Base-by-base conservation (phyloP, 2,329 filamentous ascomycete species). In the Aspergillus proliferans region DNA sequence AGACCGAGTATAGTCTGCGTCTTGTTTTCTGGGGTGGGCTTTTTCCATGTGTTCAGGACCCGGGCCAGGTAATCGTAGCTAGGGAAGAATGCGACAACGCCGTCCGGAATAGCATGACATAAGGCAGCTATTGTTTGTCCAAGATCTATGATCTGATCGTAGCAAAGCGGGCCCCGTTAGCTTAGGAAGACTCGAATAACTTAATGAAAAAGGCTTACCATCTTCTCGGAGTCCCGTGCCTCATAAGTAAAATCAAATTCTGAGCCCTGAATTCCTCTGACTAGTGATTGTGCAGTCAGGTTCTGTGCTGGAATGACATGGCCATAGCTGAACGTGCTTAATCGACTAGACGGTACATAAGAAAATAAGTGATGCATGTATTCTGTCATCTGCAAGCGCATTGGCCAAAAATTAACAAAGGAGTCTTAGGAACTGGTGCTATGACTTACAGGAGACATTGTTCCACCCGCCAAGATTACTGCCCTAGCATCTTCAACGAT, bases 21-120 rank as follows among this genome's bases (percentile, higher is more conserved):
- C 14, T 53, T 60, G 24, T 59, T 55, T 58, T 57, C 59, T 10
- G 53, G 19, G 6, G 58, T 64, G 6, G 63, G 59, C 45, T 64
- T 70, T 56, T 81, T 76, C 87, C 87, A 91, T 0, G 73, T 71
- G 2, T 69, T 64, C 6, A 86, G 72, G 6, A 95, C 88, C 43
- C 84, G 81, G 44, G 90, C 84, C 0, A 98, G 80, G 65, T 95
- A 97, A 8, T 86, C 81, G 66, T 98, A 97, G 68, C 90, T 95
- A 1, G 93, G 91, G 59, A 98, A 97, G 74, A 98, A 98, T 0
- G 91, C 84, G 0, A 98, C 89, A 1, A 96, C 81, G 2, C 93
- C 93, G 58, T 96, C 91, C 0, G 89, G 89, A 0, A 96, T 86
- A 4, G 82, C 73, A 6, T 79, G 76, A 58, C 86, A 87, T 4